These are phyloP conservation scores for Prunus fruticosa DNA, from an alignment of 306 rosid genomes.

Conservation along the genomic window DNA sequence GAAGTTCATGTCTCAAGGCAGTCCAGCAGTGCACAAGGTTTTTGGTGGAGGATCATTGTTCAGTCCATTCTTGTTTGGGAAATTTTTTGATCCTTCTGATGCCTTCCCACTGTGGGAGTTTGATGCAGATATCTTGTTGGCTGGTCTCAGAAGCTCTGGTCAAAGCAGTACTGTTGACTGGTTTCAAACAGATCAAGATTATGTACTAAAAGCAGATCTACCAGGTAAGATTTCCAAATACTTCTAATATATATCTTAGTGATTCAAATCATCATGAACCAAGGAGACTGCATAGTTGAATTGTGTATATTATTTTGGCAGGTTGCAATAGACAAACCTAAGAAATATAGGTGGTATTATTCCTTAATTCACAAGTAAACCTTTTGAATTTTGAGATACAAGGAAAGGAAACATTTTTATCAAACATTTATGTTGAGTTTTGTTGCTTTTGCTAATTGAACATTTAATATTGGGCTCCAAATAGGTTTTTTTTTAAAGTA, in stretches of 20 bases:
- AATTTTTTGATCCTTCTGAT: slow-evolving; percentile 93
- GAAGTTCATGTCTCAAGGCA: slow-evolving; percentile 50
- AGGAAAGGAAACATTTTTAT: neutral
- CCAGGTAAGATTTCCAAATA: slow-evolving; percentile 49
- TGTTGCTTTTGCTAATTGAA: no score
- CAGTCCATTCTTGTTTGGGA: slow-evolving; percentile 90
- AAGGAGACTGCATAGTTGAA: neutral
- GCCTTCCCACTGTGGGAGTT: slow-evolving; percentile 97
- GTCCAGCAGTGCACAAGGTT: slow-evolving; percentile 49
- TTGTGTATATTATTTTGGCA: no score
- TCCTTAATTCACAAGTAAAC: slow-evolving; percentile 27
- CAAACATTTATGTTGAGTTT: no score
- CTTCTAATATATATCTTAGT: neutral
- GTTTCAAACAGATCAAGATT: slow-evolving; percentile 63
- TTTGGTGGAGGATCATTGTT: slow-evolving; percentile 85
- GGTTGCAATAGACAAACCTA: no score
- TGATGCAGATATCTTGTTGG: slow-evolving; percentile 70
- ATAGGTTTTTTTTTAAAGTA: no score
- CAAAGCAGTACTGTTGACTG: slow-evolving; percentile 61
- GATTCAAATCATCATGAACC: neutral
- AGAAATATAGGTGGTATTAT: neutral
- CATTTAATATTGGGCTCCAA: no score
- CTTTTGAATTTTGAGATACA: slow-evolving; percentile 6
- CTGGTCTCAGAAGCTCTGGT: slow-evolving; percentile 52
- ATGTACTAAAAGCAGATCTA: slow-evolving; percentile 68